These are phyloP conservation scores for Hypoxylon intermedium DNA, from an alignment of 495 filamentous ascomycete species.

Conservation along the genomic window DNA sequence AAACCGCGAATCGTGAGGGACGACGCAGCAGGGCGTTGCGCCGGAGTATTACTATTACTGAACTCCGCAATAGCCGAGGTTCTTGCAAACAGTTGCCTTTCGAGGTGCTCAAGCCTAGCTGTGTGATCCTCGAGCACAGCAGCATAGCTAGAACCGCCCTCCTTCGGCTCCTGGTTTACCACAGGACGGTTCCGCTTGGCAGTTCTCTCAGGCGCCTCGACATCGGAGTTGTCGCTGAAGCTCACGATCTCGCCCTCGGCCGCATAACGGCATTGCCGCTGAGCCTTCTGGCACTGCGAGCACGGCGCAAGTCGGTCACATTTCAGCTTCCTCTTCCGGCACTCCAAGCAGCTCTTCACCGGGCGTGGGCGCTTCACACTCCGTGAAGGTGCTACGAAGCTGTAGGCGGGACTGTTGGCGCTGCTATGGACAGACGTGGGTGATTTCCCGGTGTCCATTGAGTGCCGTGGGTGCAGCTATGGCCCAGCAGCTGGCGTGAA, in stretches of 20 bases:
- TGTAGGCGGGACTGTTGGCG: constrained; percentile 30
- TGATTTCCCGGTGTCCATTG: constrained; percentile 33
- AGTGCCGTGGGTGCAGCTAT: constrained; percentile 1
- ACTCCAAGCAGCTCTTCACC: constrained; percentile 52
- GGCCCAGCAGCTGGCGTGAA: constrained; percentile 7
- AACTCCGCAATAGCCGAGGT: constrained; percentile 31
- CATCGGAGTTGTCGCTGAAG: constrained; percentile 47
- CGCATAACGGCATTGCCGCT: constrained; percentile 46
- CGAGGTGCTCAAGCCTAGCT: constrained; percentile 44
- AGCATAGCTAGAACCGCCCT: constrained; percentile 18
- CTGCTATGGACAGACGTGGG: constrained; percentile 30
- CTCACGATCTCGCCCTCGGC: constrained; percentile 42
- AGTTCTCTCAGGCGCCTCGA: constrained; percentile 40
- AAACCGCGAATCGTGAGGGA: constrained; percentile 44
- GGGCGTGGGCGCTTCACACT: constrained; percentile 54
- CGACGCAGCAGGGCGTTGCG: constrained; percentile 33
- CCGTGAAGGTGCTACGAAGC: constrained; percentile 28
- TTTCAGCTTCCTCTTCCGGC: constrained; percentile 65
- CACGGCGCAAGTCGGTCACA: constrained; percentile 65
- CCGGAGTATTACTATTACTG: constrained; percentile 9
- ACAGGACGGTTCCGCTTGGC: constrained; percentile 40
- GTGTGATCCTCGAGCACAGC: constrained; percentile 44
- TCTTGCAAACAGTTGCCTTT: constrained; percentile 40
- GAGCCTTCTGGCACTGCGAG: constrained; percentile 63
- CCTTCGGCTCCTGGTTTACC: constrained; percentile 23